Base-by-base conservation (phyloP, 2,329 filamentous ascomycete species). In the Ophiocordyceps unilateralis region DNA sequence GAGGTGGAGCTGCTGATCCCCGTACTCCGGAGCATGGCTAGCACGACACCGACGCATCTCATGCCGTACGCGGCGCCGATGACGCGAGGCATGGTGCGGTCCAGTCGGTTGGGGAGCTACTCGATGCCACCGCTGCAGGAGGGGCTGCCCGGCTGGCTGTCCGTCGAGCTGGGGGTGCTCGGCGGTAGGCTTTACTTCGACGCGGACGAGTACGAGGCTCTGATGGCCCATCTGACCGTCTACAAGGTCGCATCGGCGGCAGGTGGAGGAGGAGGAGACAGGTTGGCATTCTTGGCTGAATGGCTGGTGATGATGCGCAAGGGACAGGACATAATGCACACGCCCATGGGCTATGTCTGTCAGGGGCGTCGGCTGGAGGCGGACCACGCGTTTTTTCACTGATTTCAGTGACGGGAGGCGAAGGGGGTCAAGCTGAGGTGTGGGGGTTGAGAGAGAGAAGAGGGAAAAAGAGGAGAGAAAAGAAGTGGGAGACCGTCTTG, bases 141-240 rank as follows among this genome's bases (percentile, higher is more conserved):
- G 58, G 38, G 17, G 2, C 54, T 68, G 0, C 75, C 78, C 0
- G 17, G 44, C 0, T 78, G 72, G 72, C 57, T 82, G 0, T 60
- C 54, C 0, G 62, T 74, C 1, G 72, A 83, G 49, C 51, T 83
- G 0, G 77, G 77, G 0, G 62, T 82, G 5, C 63, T 80, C 40
- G 62, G 73, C 0, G 78, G 78, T 0, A 63, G 76, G 0, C 60
- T 83, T 0, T 81, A 82, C 49, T 68, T 79, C 44, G 61, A 68
- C 0, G 73, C 59, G 50, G 46, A 57, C 0, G 73, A 79, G 41
- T 65, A 67, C 38, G 26, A 43, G 1, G 37, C 47, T 1, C 47
- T 71, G 4, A 52, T 53, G 15, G 19, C 22, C 3, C 11, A 40
- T 14, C 42, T 43, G 14, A 9, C 37, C 12, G 22, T 30, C n/a